A percentile compares a stretch with the other conserved stretches of the same genome.
phyloP scores from a whole-genome alignment of 257 asterid genomes.

The Solanum piurae region DNA sequence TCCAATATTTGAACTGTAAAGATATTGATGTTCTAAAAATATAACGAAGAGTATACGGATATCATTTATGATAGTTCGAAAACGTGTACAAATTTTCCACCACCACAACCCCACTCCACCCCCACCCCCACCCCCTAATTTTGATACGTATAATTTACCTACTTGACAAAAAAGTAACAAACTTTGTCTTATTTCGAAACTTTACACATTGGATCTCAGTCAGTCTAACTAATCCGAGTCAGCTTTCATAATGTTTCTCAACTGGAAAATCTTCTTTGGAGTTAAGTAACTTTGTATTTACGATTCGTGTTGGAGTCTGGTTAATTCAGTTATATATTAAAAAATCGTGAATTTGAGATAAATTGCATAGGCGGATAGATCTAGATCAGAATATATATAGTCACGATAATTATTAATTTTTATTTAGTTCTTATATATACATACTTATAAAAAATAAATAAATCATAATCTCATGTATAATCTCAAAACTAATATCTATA shows the following conservation, averaged over 20 bases:
- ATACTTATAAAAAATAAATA: no score
- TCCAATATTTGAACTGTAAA: no score
- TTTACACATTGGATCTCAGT: neutral
- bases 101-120: no score
- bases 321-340: neutral
- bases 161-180: neutral
- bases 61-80: no score
- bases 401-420: neutral
- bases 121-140: no score
- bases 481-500: neutral
- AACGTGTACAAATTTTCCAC: no score
- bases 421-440: neutral
- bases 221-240: neutral
- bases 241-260: neutral
- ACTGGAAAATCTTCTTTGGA: neutral
- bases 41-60: no score
- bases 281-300: neutral
- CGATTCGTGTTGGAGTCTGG: fast-evolving
- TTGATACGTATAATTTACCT: neutral
- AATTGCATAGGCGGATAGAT: neutral
- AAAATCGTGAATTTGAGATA: neutral
- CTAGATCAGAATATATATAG: neutral
- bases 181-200: neutral
- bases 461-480: no score
- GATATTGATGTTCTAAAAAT: no score